Conservation (phyloP, 371 early-diverging fungal species). For the Parasitella parasitica region DNA sequence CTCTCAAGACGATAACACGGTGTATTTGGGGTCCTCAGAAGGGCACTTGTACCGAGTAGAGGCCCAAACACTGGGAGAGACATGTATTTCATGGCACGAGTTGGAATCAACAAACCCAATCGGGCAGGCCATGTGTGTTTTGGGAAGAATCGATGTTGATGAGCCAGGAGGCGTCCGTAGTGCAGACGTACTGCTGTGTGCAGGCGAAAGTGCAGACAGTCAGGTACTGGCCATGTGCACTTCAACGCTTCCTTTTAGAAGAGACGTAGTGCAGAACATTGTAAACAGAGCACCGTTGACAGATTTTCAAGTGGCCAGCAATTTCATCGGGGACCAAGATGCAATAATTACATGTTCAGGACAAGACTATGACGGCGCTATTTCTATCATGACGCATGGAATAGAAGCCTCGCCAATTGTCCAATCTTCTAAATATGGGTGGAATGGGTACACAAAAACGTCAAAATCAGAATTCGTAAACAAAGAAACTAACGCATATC, state of each 20-base stretch:
- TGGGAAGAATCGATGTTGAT: slow-evolving; percentile 21
- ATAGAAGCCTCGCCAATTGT: slow-evolving; percentile 14
- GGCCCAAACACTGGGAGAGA: background rate
- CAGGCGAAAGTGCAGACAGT: slow-evolving; percentile 43
- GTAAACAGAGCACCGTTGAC: slow-evolving; percentile 40
- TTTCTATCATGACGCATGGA: slow-evolving; percentile 28
- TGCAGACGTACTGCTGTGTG: slow-evolving; percentile 20
- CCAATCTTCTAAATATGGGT: slow-evolving; percentile 13
- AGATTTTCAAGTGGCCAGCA: slow-evolving; percentile 17
- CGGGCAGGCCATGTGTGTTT: slow-evolving; percentile 31
- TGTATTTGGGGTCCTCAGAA: slow-evolving; percentile 38
- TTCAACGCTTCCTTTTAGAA: background rate
- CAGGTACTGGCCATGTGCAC: slow-evolving; percentile 35
- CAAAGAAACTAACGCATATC: background rate
- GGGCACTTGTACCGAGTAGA: slow-evolving; percentile 26
- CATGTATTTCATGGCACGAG: slow-evolving; percentile 12
- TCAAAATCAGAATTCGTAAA: no score
- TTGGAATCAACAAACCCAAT: slow-evolving; percentile 24
- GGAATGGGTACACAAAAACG: slow-evolving; percentile 49
- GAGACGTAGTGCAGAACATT: slow-evolving; percentile 21
- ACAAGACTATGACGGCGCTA: slow-evolving; percentile 25
- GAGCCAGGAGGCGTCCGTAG: background rate
- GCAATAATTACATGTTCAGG: slow-evolving; percentile 35
- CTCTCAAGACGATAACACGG: background rate
- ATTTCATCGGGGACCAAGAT: slow-evolving; percentile 16